A percentile compares a stretch with the other conserved stretches of the same genome.
Evolutionary conservation across 768 basidiomycete genomes (phyloP).

Genomic region (Mycena pura): DNA sequence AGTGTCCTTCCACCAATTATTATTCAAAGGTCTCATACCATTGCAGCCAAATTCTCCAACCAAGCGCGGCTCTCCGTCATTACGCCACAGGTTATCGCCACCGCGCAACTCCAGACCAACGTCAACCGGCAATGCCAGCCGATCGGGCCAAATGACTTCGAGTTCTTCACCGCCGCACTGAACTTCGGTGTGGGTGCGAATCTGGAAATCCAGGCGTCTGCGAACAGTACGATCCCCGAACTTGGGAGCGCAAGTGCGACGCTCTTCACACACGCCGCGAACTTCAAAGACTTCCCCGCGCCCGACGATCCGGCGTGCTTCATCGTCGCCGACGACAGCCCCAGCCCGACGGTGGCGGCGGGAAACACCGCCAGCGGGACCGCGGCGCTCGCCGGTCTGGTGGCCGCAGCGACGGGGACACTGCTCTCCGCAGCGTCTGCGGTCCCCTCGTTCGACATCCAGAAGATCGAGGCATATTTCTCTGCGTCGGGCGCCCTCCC

Average conservation of each 20-base stretch:
- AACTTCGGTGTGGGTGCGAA: conserved; percentile 9
- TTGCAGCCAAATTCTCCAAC: neutral
- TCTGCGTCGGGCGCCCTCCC: neutral
- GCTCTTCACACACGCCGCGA: neutral
- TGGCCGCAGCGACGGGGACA: conserved; percentile 10
- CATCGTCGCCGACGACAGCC: conserved; percentile 4
- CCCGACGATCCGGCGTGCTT: conserved; percentile 1
- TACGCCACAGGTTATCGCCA: conserved; percentile 7
- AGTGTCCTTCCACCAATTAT: neutral
- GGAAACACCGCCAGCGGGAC: neutral
- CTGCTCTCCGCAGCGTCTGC: neutral
- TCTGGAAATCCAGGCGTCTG: neutral
- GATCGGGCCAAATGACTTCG: conserved; percentile 7
- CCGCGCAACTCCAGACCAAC: neutral
- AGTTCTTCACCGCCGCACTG: conserved; percentile 6
- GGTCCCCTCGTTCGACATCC: conserved; percentile 4
- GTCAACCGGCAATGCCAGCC: conserved; percentile 11
- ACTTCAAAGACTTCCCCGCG: neutral
- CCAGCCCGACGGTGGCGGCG: neutral
- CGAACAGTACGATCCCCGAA: neutral
- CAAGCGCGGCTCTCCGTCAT: neutral
- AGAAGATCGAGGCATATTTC: conserved; percentile 13
- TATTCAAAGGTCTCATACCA: neutral
- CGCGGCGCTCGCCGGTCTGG: neutral
- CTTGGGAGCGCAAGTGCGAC: neutral